Conservation (phyloP, 2,329 filamentous ascomycete species). For the Hirsutella thompsonii region DNA sequence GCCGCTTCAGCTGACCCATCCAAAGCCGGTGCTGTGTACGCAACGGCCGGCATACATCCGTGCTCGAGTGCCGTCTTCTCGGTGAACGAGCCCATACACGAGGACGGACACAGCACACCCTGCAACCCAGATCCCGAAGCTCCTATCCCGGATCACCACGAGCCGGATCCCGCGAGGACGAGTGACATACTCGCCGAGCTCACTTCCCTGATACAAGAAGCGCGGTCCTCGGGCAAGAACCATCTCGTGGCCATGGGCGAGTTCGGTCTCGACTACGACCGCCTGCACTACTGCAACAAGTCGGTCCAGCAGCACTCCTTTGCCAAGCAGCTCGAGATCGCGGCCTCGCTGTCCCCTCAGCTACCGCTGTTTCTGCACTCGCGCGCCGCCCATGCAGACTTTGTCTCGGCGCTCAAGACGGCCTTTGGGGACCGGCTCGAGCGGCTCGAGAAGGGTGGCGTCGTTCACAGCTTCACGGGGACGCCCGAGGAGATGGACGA, state of each 20-base stretch:
- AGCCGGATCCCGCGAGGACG: conserved; percentile 30
- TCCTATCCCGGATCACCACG: conserved; percentile 34
- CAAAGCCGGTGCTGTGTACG: conserved; percentile 67
- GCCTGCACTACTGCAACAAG: conserved; percentile 68
- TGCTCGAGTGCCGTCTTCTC: conserved; percentile 77
- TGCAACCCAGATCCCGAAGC: conserved; percentile 39
- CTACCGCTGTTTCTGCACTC: conserved; percentile 89
- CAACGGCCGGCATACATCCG: conserved; percentile 88
- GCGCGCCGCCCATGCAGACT: conserved; percentile 75
- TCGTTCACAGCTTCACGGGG: conserved; percentile 94
- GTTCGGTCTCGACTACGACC: conserved; percentile 92
- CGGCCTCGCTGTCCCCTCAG: conserved; percentile 53
- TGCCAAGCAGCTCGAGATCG: conserved; percentile 66
- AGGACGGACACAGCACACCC: conserved; percentile 28
- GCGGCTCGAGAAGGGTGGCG: conserved; percentile 57
- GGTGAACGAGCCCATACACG: conserved; percentile 24
- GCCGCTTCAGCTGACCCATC: neutral
- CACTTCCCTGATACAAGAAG: conserved; percentile 47
- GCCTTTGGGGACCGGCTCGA: conserved; percentile 46
- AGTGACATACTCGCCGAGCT: conserved; percentile 44
- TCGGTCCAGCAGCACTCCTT: conserved; percentile 78
- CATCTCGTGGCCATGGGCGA: conserved; percentile 75
- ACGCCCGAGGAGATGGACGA: conserved; percentile 72
- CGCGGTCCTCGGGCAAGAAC: conserved; percentile 29
- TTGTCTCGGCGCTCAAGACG: conserved; percentile 55